Conservation (phyloP, 192 early-diverging fungal species). For the Mortierella hygrophila region DNA sequence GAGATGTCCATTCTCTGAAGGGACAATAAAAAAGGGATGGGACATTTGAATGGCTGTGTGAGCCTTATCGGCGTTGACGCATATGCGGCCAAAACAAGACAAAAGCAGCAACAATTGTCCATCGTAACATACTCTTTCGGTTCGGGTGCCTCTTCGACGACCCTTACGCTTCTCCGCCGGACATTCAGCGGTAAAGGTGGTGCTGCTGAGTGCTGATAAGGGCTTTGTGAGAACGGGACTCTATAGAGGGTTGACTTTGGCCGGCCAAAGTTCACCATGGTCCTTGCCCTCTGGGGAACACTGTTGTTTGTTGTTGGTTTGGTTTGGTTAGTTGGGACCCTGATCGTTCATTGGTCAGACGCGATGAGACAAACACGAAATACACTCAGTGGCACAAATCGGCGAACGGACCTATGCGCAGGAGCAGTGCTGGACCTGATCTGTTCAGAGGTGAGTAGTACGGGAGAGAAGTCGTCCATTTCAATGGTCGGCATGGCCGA, state of each 20-base stretch:
- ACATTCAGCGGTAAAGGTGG: not conserved
- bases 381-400: not conserved
- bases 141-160: not conserved
- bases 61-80: not conserved
- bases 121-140: not conserved
- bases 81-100: not conserved
- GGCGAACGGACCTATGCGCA: not conserved
- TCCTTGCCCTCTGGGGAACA: not conserved
- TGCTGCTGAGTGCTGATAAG: slow-evolving; percentile 8
- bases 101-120: not conserved
- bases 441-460: not conserved
- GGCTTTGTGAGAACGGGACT: slow-evolving; percentile 43
- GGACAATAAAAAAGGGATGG: not conserved
- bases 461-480: slow-evolving; percentile 8
- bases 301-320: not conserved
- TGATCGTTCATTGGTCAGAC: not conserved
- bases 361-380: not conserved
- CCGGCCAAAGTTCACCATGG: slow-evolving; percentile 3
- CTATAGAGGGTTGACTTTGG: slow-evolving; percentile 18
- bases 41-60: not conserved
- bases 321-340: not conserved
- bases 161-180: not conserved
- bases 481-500: slow-evolving; percentile 5
- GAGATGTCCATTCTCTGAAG: not conserved
- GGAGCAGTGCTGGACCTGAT: not conserved